These are phyloP conservation scores for Fraxinus velutina DNA, from an alignment of 305 asterid genomes.

Conservation along the genomic window DNA sequence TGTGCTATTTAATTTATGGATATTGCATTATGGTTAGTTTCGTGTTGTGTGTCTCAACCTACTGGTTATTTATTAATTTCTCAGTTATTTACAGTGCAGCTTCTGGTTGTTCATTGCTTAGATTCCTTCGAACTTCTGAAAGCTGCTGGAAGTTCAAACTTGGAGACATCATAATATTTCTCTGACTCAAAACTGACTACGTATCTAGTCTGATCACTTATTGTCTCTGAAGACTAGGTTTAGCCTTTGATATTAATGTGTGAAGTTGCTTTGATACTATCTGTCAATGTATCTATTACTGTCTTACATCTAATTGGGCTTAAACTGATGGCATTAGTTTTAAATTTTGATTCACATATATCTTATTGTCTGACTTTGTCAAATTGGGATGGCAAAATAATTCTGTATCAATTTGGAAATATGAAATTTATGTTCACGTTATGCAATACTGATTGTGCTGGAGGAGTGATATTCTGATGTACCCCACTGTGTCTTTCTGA, in stretches of 20 bases:
- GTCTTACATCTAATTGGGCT: constrained; percentile 12
- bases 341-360: neutral
- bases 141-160: constrained; percentile 6
- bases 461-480: constrained; percentile 7
- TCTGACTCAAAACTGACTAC: constrained; percentile 11
- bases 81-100: constrained; percentile 11
- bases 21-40: constrained; percentile 14
- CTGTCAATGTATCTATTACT: constrained; percentile 18
- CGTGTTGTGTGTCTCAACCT: constrained; percentile 19
- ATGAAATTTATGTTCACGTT: constrained; percentile 8
- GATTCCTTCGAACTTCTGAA: neutral
- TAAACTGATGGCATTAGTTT: neutral
- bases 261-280: constrained; percentile 3
- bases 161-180: neutral
- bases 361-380: constrained; percentile 15
- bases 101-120: constrained; percentile 1
- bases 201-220: neutral
- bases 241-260: constrained; percentile 11
- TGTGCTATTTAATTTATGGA: constrained; percentile 20
- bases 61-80: neutral
- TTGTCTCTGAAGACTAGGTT: constrained; percentile 19
- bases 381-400: constrained; percentile 6
- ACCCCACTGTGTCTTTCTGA: neutral
- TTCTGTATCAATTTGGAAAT: constrained; percentile 11
- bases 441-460: neutral